Conservation (phyloP, 768 basidiomycete genomes). For the Tylopilus balloui region DNA sequence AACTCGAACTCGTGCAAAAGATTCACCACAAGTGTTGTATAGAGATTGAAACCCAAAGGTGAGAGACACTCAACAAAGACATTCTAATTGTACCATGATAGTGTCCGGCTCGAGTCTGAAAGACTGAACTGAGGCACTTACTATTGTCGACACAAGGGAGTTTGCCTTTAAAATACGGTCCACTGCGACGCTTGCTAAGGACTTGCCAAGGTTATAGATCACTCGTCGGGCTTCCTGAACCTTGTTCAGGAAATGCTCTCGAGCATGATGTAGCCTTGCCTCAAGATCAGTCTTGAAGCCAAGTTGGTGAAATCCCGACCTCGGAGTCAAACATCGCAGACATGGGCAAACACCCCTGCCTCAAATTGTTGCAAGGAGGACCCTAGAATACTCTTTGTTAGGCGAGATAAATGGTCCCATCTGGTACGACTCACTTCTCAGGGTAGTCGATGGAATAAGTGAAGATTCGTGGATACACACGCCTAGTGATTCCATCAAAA, state of each 20-base stretch:
- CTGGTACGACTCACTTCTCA: background rate
- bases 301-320: background rate
- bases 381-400: background rate
- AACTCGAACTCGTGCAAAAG: background rate
- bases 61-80: background rate
- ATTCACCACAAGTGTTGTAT: background rate
- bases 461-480: background rate
- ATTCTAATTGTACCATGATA: background rate
- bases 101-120: too few relatives aligned
- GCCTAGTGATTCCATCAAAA: background rate
- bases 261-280: background rate
- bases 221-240: background rate
- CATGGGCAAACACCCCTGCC: background rate
- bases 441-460: background rate
- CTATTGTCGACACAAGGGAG: background rate
- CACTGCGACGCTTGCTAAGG: background rate
- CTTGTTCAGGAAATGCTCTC: background rate
- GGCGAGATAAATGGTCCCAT: background rate
- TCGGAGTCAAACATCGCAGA: background rate
- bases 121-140: background rate
- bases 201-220: background rate
- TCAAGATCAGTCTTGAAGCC: background rate
- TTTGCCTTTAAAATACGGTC: background rate
- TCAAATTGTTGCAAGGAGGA: background rate
- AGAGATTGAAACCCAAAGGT: background rate